phyloP scores from a whole-genome alignment of 495 filamentous ascomycete genomes.

The Annulohypoxylon moriforme region DNA sequence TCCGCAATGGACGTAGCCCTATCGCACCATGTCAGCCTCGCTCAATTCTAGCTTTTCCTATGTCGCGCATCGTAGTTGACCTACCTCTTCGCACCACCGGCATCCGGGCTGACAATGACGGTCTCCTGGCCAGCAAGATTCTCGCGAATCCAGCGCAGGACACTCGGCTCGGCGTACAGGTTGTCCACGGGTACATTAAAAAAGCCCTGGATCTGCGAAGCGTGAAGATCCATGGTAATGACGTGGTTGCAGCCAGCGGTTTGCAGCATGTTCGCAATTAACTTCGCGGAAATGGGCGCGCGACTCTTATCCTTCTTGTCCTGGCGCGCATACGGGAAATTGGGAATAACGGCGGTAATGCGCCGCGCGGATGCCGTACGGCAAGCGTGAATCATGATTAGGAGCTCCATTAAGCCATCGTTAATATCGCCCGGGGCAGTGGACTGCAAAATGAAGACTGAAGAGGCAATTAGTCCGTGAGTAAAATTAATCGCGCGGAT shows the following conservation, averaged over 20 bases:
- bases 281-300: slow-evolving; percentile 89
- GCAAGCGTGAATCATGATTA: slow-evolving; percentile 99
- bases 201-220: slow-evolving; percentile 87
- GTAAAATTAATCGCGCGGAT: slow-evolving; percentile 11
- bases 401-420: slow-evolving; percentile 97
- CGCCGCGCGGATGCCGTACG: slow-evolving; percentile 93
- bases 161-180: slow-evolving; percentile 94
- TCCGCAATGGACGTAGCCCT: slow-evolving; percentile 97
- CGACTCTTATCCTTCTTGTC: slow-evolving; percentile 97
- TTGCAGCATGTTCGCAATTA: slow-evolving; percentile 98
- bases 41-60: background rate
- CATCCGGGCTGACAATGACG: slow-evolving; percentile 96
- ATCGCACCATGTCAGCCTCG: slow-evolving; percentile 10
- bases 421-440: slow-evolving; percentile 97
- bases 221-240: slow-evolving; percentile 89
- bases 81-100: slow-evolving; percentile 94
- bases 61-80: slow-evolving; percentile 33
- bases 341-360: slow-evolving; percentile 93
- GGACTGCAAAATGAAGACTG: slow-evolving; percentile 94
- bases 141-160: slow-evolving; percentile 89
- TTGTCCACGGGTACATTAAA: slow-evolving; percentile 99
- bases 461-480: slow-evolving; percentile 25
- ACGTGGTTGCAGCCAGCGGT: slow-evolving; percentile 90
- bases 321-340: slow-evolving; percentile 98
- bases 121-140: slow-evolving; percentile 84